Conservation (phyloP, 2,329 filamentous ascomycete genomes). For the Rachicladosporium sp. region DNA sequence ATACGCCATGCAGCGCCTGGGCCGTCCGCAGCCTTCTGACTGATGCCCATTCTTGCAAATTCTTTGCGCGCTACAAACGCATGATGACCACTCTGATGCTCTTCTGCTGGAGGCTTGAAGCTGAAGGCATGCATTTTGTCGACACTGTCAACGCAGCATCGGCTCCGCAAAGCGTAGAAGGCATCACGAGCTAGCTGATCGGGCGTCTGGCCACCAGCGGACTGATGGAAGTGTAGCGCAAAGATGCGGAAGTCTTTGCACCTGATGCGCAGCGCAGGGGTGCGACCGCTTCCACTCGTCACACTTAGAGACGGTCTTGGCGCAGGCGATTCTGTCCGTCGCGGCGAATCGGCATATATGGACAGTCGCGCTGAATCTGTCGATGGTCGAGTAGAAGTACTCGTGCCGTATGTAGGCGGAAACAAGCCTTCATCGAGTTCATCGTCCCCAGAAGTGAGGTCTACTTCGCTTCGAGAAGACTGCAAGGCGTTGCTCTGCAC, state of each 20-base stretch:
- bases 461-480: constrained; percentile 1
- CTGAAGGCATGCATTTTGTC: constrained; percentile 87
- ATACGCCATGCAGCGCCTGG: constrained; percentile 66
- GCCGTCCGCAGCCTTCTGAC: constrained; percentile 57
- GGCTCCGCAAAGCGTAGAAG: constrained; percentile 71
- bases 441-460: not conserved
- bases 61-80: constrained; percentile 78
- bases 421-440: constrained; percentile 13
- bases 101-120: constrained; percentile 58
- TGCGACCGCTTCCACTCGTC: constrained; percentile 32
- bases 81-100: constrained; percentile 61
- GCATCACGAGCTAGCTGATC: constrained; percentile 54
- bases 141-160: constrained; percentile 68
- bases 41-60: constrained; percentile 77
- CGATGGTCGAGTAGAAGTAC: constrained; percentile 13
- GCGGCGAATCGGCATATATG: constrained; percentile 13
- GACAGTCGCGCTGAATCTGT: constrained; percentile 16
- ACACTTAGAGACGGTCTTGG: constrained; percentile 37
- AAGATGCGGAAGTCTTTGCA: constrained; percentile 91
- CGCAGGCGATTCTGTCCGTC: constrained; percentile 24
- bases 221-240: constrained; percentile 73
- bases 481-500: constrained; percentile 6
- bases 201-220: constrained; percentile 27
- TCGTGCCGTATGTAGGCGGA: constrained; percentile 20
- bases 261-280: constrained; percentile 73